Percentiles rank a stretch among this genome's conserved stretches.
Evolutionary conservation across 208 protist species (phyloP).

Genomic region (Acanthamoeba sp.): DNA sequence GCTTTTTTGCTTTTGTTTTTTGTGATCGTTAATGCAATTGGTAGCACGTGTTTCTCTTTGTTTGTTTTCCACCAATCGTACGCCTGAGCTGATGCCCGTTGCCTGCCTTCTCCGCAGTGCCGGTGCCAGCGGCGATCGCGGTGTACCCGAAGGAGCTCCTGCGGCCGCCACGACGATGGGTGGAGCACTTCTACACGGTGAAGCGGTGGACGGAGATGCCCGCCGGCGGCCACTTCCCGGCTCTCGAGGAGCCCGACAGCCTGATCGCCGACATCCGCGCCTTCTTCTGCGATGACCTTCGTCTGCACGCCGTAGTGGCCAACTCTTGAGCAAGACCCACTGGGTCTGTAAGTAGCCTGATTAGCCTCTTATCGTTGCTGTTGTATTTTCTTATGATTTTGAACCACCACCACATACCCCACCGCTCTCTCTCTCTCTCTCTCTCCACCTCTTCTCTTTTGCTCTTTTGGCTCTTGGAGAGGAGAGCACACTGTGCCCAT

Average conservation of each 20-base stretch:
- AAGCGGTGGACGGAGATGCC: constrained; percentile 70
- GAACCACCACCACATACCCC: no score
- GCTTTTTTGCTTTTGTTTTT: background rate
- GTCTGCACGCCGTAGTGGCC: background rate
- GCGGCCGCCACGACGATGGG: constrained; percentile 58
- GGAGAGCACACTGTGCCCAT: no score
- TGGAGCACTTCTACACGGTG: constrained; percentile 60
- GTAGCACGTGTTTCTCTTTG: no score
- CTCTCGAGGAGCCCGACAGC: constrained; percentile 56
- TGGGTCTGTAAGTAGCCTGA: background rate
- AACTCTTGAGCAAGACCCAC: background rate
- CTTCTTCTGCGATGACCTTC: constrained; percentile 62
- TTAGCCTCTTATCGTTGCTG: no score
- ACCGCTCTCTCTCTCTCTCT: no score
- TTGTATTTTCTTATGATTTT: no score
- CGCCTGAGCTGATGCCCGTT: no score
- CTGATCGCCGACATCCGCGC: constrained; percentile 52
- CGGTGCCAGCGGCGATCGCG: constrained; percentile 39
- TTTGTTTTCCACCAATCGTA: no score
- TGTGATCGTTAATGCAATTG: background rate
- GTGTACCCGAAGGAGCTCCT: constrained; percentile 63
- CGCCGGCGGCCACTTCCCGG: constrained; percentile 65
- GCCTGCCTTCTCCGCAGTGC: background rate
- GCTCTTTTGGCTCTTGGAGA: no score
- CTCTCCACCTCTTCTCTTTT: no score